phyloP scores from a whole-genome alignment of 768 basidiomycete species.

The Rhodocollybia butyracea region DNA sequence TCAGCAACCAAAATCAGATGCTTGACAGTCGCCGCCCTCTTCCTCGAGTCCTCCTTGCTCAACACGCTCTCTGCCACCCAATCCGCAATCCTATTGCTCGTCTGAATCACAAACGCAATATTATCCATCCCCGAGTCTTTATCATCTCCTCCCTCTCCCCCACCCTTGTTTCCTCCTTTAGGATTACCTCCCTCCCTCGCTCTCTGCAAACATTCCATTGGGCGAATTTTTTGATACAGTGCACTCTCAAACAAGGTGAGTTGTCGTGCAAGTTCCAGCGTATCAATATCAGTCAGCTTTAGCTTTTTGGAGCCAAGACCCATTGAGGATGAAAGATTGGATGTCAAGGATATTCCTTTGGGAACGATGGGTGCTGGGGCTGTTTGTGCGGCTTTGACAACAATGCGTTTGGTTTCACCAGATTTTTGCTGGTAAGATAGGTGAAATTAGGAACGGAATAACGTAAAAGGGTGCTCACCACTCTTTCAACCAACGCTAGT shows the following conservation, averaged over 20 bases:
- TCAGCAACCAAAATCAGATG: constrained; percentile 91
- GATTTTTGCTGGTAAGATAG: constrained; percentile 37
- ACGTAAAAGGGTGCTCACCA: constrained; percentile 44
- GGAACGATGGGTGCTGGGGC: constrained; percentile 79
- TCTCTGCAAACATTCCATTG: constrained; percentile 86
- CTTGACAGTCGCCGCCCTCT: constrained; percentile 78
- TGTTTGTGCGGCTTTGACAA: constrained; percentile 45
- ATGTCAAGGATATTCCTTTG: constrained; percentile 30
- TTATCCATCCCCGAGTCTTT: constrained; percentile 73
- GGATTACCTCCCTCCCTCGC: constrained; percentile 76
- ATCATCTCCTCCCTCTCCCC: not conserved
- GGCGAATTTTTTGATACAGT: constrained; percentile 83
- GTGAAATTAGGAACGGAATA: constrained; percentile 1
- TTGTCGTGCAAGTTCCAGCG: constrained; percentile 89
- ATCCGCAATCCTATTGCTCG: constrained; percentile 86
- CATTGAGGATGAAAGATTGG: not conserved
- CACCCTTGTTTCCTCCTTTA: constrained; percentile 20
- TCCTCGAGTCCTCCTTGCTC: constrained; percentile 74
- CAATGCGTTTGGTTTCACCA: constrained; percentile 54
- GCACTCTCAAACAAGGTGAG: constrained; percentile 88
- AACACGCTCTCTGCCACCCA: constrained; percentile 92
- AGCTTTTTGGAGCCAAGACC: constrained; percentile 54
- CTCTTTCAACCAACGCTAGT: constrained; percentile 69
- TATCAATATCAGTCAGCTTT: constrained; percentile 82
- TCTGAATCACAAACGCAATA: constrained; percentile 83